Evolutionary conservation across 1,284 basidiomycete species (phyloP), one percentile per base, ranked within the genome.

Genomic region (Cutaneotrichosporon mucoides): DNA sequence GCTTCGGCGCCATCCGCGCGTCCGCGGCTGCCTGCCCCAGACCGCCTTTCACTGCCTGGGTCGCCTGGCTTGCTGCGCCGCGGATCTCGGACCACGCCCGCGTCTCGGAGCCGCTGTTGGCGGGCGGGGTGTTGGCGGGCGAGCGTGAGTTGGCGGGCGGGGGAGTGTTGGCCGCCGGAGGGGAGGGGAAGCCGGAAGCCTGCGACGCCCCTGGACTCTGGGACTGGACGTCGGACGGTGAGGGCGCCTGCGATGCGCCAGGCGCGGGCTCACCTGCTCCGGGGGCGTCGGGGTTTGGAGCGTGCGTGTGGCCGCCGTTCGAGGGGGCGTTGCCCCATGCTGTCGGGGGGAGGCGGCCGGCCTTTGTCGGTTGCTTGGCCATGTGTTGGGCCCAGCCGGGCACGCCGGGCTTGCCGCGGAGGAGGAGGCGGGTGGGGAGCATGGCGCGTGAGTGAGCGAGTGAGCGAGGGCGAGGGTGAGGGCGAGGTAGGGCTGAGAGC

Each of bases 371-470:
- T 12, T 48, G 46, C 33, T 48, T 48, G 46, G 46, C 46, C 46
- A 48, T 48, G 46, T 48, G 46, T 12, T 48, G 46, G 10, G 46
- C 46, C 46, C 46, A 48, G 46, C 15, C n/a, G 11, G 46, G 46
- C 33, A 48, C 46, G 46, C 46, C 46, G 38, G 38, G 38, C 38
- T 8, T 24, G 13, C 33, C 34, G 34, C 46, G 46, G 34, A 34
- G 46, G 12, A 48, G 46, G 13, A 33, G 33, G 46, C 46, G 46
- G 46, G 46, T 48, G 12, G 46, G 33, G 11, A 12, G 35, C 46
- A 48, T 48, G 34, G 46, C 13, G 34, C 15, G 16, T 24, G 24
- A 24, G 24, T 24, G 16, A 45, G 44, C 16, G 10, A 11, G 10
- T 12, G 12, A 24, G 5, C 10, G 15, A 33, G 9, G 44, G 16